phyloP scores from a whole-genome alignment of 2,329 filamentous ascomycete species.

The Nothomitra cinnamomea region DNA sequence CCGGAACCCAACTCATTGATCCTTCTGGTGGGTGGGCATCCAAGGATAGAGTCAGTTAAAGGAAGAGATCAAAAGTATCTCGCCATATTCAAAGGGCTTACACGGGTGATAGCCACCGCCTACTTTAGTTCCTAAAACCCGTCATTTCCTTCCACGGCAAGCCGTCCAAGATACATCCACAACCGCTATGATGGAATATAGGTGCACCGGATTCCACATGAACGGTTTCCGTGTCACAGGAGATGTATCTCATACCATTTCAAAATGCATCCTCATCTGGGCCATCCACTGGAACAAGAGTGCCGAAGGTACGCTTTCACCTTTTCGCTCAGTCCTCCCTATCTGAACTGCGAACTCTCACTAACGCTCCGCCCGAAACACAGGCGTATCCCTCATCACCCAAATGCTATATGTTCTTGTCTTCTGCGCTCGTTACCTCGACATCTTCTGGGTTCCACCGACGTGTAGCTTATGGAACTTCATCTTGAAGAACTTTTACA shows the following conservation, averaged over 20 bases:
- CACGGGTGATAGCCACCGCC: too few relatives aligned
- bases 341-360: background rate
- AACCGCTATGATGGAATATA: too few relatives aligned
- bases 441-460: conserved; percentile 43
- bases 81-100: too few relatives aligned
- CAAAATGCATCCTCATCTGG: conserved; percentile 81
- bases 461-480: conserved; percentile 45
- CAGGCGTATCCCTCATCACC: conserved; percentile 78
- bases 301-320: conserved; percentile 47
- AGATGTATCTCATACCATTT: conserved; percentile 69
- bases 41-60: too few relatives aligned
- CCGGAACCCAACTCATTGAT: too few relatives aligned
- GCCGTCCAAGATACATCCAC: too few relatives aligned
- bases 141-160: too few relatives aligned
- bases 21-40: too few relatives aligned
- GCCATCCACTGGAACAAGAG: conserved; percentile 78
- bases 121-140: too few relatives aligned
- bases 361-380: background rate
- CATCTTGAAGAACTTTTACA: conserved; percentile 80
- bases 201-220: background rate
- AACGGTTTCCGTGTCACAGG: conserved; percentile 57
- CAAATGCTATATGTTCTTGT: conserved; percentile 77
- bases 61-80: too few relatives aligned
- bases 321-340: conserved; percentile 4
- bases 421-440: conserved; percentile 73